Base-by-base conservation (phyloP, 83 land plant genomes). In the Isoetes engelmannii region DNA sequence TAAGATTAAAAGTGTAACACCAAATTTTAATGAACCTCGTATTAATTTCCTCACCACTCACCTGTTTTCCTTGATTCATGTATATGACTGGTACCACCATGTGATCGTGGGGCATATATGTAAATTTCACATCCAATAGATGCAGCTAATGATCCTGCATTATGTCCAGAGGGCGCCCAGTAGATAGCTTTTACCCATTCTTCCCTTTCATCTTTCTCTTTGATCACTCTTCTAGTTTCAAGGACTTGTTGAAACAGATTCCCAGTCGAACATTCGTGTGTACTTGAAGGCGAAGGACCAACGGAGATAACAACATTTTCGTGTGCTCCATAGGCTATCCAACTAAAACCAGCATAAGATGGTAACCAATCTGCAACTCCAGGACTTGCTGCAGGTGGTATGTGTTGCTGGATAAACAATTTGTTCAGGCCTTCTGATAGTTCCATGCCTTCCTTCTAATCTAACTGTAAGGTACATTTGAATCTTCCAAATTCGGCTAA, bases 381-480 rank as follows among this genome's bases (percentile, higher is more conserved):
- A 42, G 72, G 47, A 45, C 46, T 48, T 19, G 37, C 59, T 72
- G 65, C 77, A 82, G 6, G 87, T 84, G 3, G 88, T 74, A 81
- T 67, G 15, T 44, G 19, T 21, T 88, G 79, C 37, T 82, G 74
- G 67, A 67, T 65, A 63, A 68, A 5, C 48, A 88, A 77, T 5
- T 62, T 57, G 55, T 83, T 78, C 1, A 88, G 92, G 5, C 81
- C 64, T 60, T 60, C 63, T 28, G 37, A 28, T 28, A 28, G 37
- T 28, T 2, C 37, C 37, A 28, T 28, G 37, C 37, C 37, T 28
- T 28, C 2, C 2, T 28, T 28, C 37, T 28, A 28, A 28, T 2
- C 37, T 28, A 2, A 28, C 37, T 28, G 37, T 28, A 28, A 28
- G 37, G 2, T 28, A 28, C 37, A 28, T 28, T 28, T 28, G 37